These are phyloP conservation scores for Cyclotella sp. DNA, from an alignment of 108 stramenopile species.

Conservation along the genomic window DNA sequence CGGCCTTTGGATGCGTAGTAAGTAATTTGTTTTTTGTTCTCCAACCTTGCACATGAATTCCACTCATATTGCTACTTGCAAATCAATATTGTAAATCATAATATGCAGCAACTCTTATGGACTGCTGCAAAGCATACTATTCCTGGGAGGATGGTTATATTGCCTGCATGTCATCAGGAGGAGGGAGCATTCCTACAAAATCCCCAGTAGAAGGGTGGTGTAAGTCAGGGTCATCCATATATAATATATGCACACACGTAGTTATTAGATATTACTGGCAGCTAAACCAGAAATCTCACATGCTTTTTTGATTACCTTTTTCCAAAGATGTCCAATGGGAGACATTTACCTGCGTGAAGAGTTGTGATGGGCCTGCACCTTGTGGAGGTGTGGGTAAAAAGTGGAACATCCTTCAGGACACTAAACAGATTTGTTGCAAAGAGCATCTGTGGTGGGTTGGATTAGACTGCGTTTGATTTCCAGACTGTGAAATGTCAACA, in stretches of 20 bases:
- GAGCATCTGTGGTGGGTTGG: slow-evolving; percentile 27
- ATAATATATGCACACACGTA: no score
- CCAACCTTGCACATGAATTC: background rate
- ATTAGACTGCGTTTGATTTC: background rate
- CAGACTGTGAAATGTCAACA: no score
- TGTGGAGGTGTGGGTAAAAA: slow-evolving; percentile 16
- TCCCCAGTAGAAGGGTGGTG: slow-evolving; percentile 13
- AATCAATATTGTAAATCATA: background rate
- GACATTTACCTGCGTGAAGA: slow-evolving; percentile 14
- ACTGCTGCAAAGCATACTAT: slow-evolving; percentile 23
- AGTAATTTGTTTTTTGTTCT: background rate
- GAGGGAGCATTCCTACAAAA: background rate
- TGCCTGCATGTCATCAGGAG: slow-evolving; percentile 6
- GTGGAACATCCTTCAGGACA: slow-evolving; percentile 16
- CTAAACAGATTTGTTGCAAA: slow-evolving; percentile 9
- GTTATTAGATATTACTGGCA: no score
- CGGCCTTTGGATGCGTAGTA: slow-evolving; percentile 18
- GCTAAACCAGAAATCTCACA: background rate
- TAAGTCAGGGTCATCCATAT: background rate
- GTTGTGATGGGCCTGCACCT: slow-evolving; percentile 21
- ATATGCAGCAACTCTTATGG: background rate
- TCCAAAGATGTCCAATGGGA: slow-evolving; percentile 23
- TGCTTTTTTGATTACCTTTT: background rate
- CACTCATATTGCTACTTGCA: background rate
- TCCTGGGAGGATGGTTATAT: slow-evolving; percentile 3